These are phyloP conservation scores for Nannochloropsis oceanica DNA, from an alignment of 108 stramenopile species.

Conservation along the genomic window DNA sequence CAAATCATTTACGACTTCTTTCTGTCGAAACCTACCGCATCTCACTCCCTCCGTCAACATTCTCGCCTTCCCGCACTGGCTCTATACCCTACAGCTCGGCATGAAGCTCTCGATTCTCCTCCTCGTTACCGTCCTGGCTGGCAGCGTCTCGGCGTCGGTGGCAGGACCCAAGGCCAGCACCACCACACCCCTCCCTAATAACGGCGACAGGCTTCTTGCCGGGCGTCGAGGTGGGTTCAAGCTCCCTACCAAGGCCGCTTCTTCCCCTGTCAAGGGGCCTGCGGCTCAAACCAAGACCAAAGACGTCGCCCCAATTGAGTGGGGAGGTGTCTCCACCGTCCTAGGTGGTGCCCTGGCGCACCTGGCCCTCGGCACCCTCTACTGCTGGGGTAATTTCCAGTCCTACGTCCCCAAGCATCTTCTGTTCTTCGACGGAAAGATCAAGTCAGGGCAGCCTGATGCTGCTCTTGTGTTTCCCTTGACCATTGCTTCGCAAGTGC, in stretches of 20 bases:
- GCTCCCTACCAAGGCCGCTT: not conserved
- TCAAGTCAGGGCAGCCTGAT: conserved; percentile 6
- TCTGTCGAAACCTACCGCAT: too few relatives aligned
- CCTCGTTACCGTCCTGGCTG: not conserved
- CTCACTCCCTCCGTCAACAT: too few relatives aligned
- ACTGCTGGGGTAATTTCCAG: conserved; percentile 42
- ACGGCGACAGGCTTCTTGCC: not conserved
- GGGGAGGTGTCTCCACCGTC: conserved; percentile 6
- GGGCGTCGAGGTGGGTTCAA: not conserved
- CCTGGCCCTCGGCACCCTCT: conserved; percentile 37
- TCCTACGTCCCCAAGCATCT: conserved; percentile 28
- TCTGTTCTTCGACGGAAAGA: not conserved
- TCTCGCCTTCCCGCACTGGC: too few relatives aligned
- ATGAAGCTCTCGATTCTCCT: not conserved
- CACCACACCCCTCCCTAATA: not conserved
- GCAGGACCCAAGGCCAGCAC: not conserved
- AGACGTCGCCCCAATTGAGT: not conserved
- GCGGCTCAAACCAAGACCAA: not conserved
- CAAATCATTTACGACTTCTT: too few relatives aligned
- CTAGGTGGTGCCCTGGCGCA: conserved; percentile 21
- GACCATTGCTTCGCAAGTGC: conserved; percentile 13
- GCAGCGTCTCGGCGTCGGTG: not conserved
- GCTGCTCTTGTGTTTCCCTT: conserved; percentile 26
- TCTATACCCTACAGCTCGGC: not conserved
- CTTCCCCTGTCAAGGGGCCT: not conserved